Evolutionary conservation across 116 monocot species (phyloP), one percentile per base, ranked within the genome.

Genomic region (Cymodocea nodosa): DNA sequence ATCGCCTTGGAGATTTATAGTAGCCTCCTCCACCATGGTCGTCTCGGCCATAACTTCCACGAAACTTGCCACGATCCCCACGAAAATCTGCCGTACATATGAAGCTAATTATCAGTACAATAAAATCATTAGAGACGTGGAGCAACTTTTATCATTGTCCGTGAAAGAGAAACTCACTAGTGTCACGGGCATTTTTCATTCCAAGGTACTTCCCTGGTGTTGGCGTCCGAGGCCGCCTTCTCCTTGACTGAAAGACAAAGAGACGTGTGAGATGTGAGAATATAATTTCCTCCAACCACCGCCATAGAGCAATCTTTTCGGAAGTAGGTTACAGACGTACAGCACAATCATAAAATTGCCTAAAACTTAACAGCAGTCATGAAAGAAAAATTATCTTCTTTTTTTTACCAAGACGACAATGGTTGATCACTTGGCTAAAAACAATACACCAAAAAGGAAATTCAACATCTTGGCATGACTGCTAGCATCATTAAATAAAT

Each of bases 181-280:
- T 70, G 4, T 87, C 85, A 4, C 85, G 72, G 4, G 70, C 71
- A 49, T 71, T 87, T 70, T 84, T 92, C 76, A 82, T 55, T 9
- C 82, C 92, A 79, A 87, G 87, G 50, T 92, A 92, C 54, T 87
- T 81, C 66, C 91, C 87, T 72, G 87, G 86, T 18, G 91, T 87
- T 10, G 91, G 84, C 6, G 87, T 92, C 23, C 87, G 68, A 59
- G 87, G 80, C 1, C 87, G 74, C 66, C 84, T 74, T 60, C 91
- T 82, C 71, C 78, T 80, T 12, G 87, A 92, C 91, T 84, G 80
- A 61, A 81, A 75, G 30, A 37, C 17, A 36, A 62, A 30, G 30
- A 30, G 30, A 3, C 2, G 30, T 30, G 3, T 30, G 44, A 44
- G 44, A 8, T 44, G 44, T 6, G 6, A 44, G 6, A 44, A 8